These are phyloP conservation scores for Solanum virginianum DNA, from an alignment of 257 asterid species.

Conservation along the genomic window DNA sequence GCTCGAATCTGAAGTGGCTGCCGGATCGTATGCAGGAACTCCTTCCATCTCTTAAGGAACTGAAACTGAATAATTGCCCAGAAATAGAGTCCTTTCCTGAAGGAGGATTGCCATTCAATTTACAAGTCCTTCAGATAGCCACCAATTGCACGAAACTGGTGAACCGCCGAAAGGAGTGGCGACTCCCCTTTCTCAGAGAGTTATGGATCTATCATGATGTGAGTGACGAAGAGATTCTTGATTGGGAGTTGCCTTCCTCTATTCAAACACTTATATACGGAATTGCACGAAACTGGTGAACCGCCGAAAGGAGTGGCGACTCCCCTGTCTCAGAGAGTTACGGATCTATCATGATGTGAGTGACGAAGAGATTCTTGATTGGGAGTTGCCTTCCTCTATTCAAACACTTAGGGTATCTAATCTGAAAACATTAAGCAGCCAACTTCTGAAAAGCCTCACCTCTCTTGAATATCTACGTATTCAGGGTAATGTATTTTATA, in stretches of 20 bases:
- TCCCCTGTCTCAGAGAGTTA: not conserved
- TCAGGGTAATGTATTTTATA: too few relatives aligned
- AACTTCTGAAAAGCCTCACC: not conserved
- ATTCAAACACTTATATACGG: not conserved
- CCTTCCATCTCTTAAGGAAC: not conserved
- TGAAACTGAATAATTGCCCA: fast-evolving
- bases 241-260: not conserved
- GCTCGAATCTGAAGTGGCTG: not conserved
- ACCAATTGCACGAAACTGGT: not conserved
- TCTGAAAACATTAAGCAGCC: not conserved
- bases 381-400: not conserved
- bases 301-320: not conserved
- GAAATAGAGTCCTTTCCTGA: not conserved
- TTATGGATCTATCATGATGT: fast-evolving
- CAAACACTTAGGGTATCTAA: not conserved
- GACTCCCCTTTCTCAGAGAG: not conserved
- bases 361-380: not conserved
- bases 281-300: not conserved
- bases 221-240: not conserved
- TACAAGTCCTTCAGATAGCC: not conserved
- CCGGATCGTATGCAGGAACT: not conserved
- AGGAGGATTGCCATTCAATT: not conserved
- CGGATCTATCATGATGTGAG: fast-evolving
- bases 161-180: not conserved
- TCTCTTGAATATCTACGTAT: not conserved